These are phyloP conservation scores for Phoma sp. DNA, from an alignment of 2,329 filamentous ascomycete species.

Conservation along the genomic window DNA sequence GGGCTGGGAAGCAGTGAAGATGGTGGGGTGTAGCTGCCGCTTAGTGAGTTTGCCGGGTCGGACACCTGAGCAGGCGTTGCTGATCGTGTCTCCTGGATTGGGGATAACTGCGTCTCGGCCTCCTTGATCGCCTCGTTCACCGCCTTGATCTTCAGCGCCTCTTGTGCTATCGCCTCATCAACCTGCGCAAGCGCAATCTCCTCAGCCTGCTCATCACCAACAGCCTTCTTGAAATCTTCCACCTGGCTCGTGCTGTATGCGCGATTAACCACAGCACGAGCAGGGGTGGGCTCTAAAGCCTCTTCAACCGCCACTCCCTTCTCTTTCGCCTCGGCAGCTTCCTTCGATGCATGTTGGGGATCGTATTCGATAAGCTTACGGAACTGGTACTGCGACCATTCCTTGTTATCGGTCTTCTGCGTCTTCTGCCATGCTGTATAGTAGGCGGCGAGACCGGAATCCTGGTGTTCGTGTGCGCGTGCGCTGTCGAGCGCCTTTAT, in stretches of 20 bases:
- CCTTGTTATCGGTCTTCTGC: constrained; percentile 73
- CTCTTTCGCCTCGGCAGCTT: constrained; percentile 47
- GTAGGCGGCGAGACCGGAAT: constrained; percentile 79
- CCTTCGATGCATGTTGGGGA: constrained; percentile 52
- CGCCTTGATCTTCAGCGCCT: constrained; percentile 68
- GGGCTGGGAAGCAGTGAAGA: constrained; percentile 66
- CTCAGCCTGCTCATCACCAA: constrained; percentile 55
- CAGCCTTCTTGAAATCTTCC: constrained; percentile 65
- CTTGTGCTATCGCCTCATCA: constrained; percentile 81
- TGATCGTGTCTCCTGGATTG: constrained; percentile 38
- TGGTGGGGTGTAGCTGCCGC: constrained; percentile 37
- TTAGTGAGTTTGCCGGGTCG: constrained; percentile 34
- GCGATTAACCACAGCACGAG: constrained; percentile 50
- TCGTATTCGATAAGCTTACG: constrained; percentile 91
- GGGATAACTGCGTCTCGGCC: constrained; percentile 41
- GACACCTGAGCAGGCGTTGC: constrained; percentile 41
- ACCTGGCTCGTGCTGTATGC: constrained; percentile 62
- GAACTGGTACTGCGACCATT: constrained; percentile 93
- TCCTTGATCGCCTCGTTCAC: constrained; percentile 50
- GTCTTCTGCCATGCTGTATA: constrained; percentile 87
- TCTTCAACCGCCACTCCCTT: constrained; percentile 40
- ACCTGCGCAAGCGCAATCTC: constrained; percentile 75
- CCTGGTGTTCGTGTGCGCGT: constrained; percentile 42
- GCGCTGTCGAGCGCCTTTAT: constrained; percentile 40
- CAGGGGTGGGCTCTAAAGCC: constrained; percentile 33